phyloP scores from a whole-genome alignment of 2,329 filamentous ascomycete genomes.

The Fusarium sp. region DNA sequence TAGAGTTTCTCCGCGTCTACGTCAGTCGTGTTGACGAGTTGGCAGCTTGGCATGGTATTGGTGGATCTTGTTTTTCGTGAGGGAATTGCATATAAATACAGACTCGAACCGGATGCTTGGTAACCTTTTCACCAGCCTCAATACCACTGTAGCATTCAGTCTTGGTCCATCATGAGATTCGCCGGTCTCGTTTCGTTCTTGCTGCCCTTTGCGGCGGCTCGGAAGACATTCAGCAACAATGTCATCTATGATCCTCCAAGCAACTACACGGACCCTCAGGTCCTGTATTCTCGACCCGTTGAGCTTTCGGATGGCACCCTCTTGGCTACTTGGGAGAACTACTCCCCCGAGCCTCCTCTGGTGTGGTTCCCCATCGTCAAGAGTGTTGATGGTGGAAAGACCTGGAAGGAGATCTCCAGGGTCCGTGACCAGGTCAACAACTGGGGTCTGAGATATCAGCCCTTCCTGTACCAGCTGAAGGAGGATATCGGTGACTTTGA shows the following conservation, averaged over 20 bases:
- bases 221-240: conserved; percentile 42
- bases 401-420: conserved; percentile 72
- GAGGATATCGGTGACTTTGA: conserved; percentile 67
- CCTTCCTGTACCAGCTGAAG: conserved; percentile 74
- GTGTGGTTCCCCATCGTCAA: conserved; percentile 67
- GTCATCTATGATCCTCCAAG: conserved; percentile 56
- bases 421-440: conserved; percentile 73
- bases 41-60: conserved; percentile 9
- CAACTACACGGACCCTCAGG: conserved; percentile 58
- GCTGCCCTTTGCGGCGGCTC: conserved; percentile 31
- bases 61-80: not conserved
- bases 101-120: not conserved
- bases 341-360: conserved; percentile 65
- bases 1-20: conserved; percentile 29
- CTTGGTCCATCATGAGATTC: conserved; percentile 29
- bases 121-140: not conserved
- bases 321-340: conserved; percentile 68
- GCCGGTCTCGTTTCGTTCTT: conserved; percentile 21
- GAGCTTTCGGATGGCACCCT: conserved; percentile 60
- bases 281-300: conserved; percentile 58
- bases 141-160: conserved; percentile 12
- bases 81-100: conserved; percentile 21
- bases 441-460: conserved; percentile 77
- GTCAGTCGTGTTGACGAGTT: not conserved
- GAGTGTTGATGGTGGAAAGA: conserved; percentile 65